Conservation (phyloP, 768 basidiomycete species). For the Lentinula detonsa region DNA sequence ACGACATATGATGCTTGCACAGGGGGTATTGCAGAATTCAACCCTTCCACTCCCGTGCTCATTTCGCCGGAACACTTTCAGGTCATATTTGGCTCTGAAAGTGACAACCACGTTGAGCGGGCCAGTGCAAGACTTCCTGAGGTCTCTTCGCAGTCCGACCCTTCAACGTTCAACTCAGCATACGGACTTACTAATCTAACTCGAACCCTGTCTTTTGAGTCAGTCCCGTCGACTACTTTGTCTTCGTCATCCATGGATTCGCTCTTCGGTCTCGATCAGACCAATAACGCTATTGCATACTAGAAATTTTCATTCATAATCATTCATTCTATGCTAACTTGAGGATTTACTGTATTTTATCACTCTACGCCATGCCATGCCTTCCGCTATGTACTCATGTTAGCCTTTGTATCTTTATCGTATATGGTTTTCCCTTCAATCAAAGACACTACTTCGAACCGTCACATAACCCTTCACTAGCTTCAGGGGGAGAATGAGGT, state of each 20-base stretch:
- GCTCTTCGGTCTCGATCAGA: background rate
- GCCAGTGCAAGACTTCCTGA: background rate
- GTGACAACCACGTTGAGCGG: background rate
- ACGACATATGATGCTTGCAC: background rate
- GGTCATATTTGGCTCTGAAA: background rate
- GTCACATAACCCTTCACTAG: no score
- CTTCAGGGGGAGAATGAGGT: no score
- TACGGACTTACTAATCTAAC: background rate
- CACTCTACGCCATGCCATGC: background rate
- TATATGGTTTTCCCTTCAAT: background rate
- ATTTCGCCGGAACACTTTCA: background rate
- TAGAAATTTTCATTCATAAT: background rate
- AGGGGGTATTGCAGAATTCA: background rate
- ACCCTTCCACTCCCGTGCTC: background rate
- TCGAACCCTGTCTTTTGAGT: background rate
- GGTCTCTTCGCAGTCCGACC: background rate
- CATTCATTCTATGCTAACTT: background rate
- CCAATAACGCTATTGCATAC: background rate
- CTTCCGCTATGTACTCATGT: background rate
- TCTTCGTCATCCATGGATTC: background rate
- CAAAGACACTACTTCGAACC: background rate
- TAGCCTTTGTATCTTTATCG: background rate
- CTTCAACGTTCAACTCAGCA: background rate
- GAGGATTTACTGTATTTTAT: background rate
- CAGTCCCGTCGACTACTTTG: background rate